A percentile compares a stretch with the other conserved stretches of the same genome.
phyloP scores from a whole-genome alignment of 495 filamentous ascomycete genomes.

The Clavariopsis aquatica region DNA sequence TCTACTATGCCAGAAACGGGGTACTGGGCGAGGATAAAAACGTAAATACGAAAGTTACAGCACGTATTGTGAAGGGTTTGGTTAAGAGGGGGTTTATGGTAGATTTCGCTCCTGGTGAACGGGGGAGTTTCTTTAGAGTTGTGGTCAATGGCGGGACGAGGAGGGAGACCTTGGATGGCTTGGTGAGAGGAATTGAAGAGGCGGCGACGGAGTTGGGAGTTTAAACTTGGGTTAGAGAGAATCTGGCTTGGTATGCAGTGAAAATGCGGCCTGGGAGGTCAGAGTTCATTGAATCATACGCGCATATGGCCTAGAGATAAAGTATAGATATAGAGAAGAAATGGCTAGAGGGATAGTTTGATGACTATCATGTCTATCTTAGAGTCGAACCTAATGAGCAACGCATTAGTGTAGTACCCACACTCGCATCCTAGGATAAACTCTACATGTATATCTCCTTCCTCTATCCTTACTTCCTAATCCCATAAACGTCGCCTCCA shows the following conservation, averaged over 20 bases:
- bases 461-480: conserved; percentile 10
- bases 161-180: conserved; percentile 70
- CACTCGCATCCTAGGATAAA: too few relatives aligned
- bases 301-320: too few relatives aligned
- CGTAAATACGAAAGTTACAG: conserved; percentile 70
- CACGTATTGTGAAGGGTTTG: conserved; percentile 63
- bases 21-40: conserved; percentile 53
- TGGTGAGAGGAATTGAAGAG: conserved; percentile 73
- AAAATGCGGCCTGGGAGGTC: too few relatives aligned
- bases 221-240: too few relatives aligned
- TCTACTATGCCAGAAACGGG: conserved; percentile 72
- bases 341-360: background rate
- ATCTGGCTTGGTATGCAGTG: too few relatives aligned
- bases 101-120: conserved; percentile 81
- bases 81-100: conserved; percentile 84
- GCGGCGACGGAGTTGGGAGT: conserved; percentile 50
- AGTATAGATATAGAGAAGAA: too few relatives aligned
- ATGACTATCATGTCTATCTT: too few relatives aligned
- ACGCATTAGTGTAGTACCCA: too few relatives aligned
- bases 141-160: conserved; percentile 80
- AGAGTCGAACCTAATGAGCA: too few relatives aligned
- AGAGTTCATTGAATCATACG: too few relatives aligned
- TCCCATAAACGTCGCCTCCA: conserved; percentile 42
- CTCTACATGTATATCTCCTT: background rate
- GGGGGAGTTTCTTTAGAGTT: conserved; percentile 82